Conservation (phyloP, 768 basidiomycete genomes). For the Fibroporia radiculosa region DNA sequence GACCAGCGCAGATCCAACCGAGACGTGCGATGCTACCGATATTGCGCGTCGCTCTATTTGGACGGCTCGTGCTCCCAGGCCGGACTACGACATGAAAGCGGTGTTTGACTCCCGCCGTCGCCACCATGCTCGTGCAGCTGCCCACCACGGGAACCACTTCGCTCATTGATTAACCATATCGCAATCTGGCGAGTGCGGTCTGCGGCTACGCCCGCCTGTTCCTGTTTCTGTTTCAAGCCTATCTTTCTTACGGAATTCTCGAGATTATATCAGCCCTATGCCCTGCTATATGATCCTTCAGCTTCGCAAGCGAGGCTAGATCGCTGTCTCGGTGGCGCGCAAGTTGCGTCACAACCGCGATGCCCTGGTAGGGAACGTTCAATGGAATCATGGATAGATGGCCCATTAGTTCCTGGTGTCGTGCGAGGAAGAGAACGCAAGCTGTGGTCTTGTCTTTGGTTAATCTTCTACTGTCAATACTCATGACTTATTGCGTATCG, state of each 20-base stretch:
- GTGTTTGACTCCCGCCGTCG: conserved; percentile 5
- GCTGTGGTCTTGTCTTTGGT: conserved; percentile 1
- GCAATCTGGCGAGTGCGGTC: neutral
- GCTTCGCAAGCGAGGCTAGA: conserved; percentile 4
- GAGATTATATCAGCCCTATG: neutral
- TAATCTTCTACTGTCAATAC: too few relatives aligned
- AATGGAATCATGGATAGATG: neutral
- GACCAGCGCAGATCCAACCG: conserved; percentile 3
- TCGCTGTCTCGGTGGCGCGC: conserved; percentile 1
- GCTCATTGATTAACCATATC: neutral
- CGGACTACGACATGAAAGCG: neutral
- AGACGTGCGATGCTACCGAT: neutral
- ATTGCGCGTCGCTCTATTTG: conserved; percentile 1
- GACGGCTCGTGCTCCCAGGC: neutral
- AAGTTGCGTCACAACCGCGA: conserved; percentile 3
- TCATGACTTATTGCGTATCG: neutral
- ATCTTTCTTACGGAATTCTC: neutral
- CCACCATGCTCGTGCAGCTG: conserved; percentile 5
- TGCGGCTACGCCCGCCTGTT: neutral
- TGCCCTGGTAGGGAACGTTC: conserved; percentile 3
- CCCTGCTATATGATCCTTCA: neutral
- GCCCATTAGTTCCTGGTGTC: conserved; percentile 5
- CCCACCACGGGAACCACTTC: neutral
- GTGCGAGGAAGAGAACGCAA: neutral
- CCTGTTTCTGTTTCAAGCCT: neutral